Conservation (phyloP, 768 basidiomycete genomes). For the Phanerochaete carnosa region DNA sequence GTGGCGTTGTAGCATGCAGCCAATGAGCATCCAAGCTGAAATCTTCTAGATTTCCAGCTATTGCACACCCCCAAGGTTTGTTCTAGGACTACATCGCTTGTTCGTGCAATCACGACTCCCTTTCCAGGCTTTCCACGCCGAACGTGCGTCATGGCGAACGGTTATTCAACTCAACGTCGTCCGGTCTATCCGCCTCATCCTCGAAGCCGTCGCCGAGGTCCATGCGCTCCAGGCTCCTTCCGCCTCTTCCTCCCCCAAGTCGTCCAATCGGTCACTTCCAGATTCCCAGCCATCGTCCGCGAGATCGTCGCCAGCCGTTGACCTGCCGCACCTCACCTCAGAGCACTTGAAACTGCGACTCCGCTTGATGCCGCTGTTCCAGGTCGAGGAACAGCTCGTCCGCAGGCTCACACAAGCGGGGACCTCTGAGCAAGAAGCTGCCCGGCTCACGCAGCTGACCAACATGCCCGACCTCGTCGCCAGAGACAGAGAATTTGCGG, state of each 20-base stretch:
- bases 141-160: constrained; percentile 76
- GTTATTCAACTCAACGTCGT: constrained; percentile 66
- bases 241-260: constrained; percentile 6
- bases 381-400: constrained; percentile 33
- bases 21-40: neutral
- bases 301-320: neutral
- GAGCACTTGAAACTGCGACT: constrained; percentile 32
- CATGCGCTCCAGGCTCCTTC: constrained; percentile 22
- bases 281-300: constrained; percentile 9
- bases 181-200: constrained; percentile 38
- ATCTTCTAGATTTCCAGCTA: constrained; percentile 64
- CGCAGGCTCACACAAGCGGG: constrained; percentile 26
- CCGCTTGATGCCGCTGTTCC: constrained; percentile 32
- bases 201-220: constrained; percentile 31
- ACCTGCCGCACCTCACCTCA: constrained; percentile 18
- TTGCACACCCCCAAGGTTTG: constrained; percentile 46
- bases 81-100: neutral
- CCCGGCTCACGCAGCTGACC: constrained; percentile 16
- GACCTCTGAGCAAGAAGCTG: constrained; percentile 23
- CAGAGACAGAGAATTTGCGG: constrained; percentile 25
- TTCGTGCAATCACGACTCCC: neutral
- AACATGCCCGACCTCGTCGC: constrained; percentile 13
- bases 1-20: constrained; percentile 5
- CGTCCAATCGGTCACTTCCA: constrained; percentile 10
- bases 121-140: constrained; percentile 52